Base-by-base conservation (phyloP, 441 rosid species). In the Bocquillonia castaneifolia region DNA sequence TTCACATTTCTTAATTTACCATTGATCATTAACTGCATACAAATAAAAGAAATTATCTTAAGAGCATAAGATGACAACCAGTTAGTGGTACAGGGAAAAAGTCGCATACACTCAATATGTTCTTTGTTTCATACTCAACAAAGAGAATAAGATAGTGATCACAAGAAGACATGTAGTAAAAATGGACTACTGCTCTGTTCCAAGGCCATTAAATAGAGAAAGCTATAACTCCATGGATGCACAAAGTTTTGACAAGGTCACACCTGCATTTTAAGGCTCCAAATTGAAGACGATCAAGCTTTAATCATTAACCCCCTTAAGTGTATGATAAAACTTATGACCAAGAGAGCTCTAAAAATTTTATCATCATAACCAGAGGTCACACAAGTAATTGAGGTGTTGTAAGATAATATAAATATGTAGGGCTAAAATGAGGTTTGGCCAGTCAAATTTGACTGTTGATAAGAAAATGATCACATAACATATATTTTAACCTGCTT, bases 11-110 rank as follows among this genome's bases (percentile, higher is more conserved):
- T 31, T 57, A 36, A 12, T 26, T 42, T 20, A 45, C 10, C 10
- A 57, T 15, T 37, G 45, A n/a, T 23, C 31, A 18, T 13, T 31
- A 25, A 14, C 5, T 29, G 34, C 28, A 45, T 10, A 20, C 45
- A 32, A 57, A 39, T 47, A 42, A 18, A 28, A 26, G 12, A 61
- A 39, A 14, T 55, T 29, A 31, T 32, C 23, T 54, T 20, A 32
- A n/a, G 55, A 45, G 37, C 56, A 55, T 17, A 47, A 23, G 26
- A 69, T 61, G 44, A 60, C 39, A 34, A 47, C 64, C 10, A 45
- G 23, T 25, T 37, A 15, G 10, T 47, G 47, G 25, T 59, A 37
- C 1, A 48, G 25, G 23, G 37, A 39, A 59, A 32, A 10, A 48
- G 13, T 42, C 14, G 3, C 58, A 66, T 54, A 25, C 23, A 23